These are phyloP conservation scores for Colletotrichum karsti DNA, from an alignment of 2,329 filamentous ascomycete species.

Conservation along the genomic window DNA sequence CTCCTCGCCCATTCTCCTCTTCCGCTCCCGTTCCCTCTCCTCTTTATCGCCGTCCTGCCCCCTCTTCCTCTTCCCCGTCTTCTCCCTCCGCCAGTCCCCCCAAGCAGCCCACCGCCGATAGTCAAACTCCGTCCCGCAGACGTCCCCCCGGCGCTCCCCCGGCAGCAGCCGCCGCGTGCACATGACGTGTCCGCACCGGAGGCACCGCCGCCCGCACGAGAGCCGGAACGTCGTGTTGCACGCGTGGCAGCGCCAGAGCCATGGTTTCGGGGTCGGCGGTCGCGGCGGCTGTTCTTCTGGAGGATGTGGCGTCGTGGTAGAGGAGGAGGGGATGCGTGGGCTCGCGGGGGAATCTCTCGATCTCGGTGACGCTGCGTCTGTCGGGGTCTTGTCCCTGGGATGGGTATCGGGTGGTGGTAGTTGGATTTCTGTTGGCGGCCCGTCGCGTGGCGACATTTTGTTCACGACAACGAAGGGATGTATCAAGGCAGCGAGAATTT, in stretches of 20 bases:
- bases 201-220: constrained; percentile 44
- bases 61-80: neutral
- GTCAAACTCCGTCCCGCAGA: constrained; percentile 42
- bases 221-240: constrained; percentile 39
- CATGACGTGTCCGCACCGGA: constrained; percentile 46
- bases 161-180: constrained; percentile 34
- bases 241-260: constrained; percentile 43
- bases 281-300: neutral
- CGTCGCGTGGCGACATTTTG: too few species aligned
- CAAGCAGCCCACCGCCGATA: constrained; percentile 39
- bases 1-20: neutral
- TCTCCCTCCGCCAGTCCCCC: constrained; percentile 37
- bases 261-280: constrained; percentile 29
- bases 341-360: too few species aligned
- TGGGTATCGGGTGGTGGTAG: neutral
- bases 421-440: too few species aligned
- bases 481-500: too few species aligned
- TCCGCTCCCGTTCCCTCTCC: neutral
- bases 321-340: neutral
- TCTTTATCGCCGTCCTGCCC: neutral
- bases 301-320: neutral
- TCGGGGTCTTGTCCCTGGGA: neutral
- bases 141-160: constrained; percentile 14
- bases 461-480: too few species aligned
- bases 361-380: neutral